Percentiles rank a stretch among this genome's conserved stretches.
Evolutionary conservation across 2,329 filamentous ascomycete species (phyloP).

Genomic region (Penicillium nordicum): DNA sequence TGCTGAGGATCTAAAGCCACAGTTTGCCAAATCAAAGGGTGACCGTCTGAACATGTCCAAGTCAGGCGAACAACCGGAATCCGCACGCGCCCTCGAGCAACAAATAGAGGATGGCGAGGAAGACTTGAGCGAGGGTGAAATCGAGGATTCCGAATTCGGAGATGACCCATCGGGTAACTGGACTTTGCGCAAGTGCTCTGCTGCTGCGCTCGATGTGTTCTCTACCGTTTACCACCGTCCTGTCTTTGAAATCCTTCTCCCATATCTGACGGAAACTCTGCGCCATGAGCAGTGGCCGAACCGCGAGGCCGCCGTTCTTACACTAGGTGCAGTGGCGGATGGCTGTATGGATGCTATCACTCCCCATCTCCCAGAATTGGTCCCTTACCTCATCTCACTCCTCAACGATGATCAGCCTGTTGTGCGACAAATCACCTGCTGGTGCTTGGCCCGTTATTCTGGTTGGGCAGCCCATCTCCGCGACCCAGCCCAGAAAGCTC

Average conservation of each 20-base stretch:
- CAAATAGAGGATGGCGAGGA: conserved; percentile 55
- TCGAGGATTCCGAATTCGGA: conserved; percentile 69
- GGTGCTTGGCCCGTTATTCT: conserved; percentile 92
- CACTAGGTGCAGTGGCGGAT: conserved; percentile 89
- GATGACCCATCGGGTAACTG: conserved; percentile 83
- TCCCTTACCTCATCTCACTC: conserved; percentile 84
- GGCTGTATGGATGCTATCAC: conserved; percentile 88
- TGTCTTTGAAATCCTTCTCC: conserved; percentile 87
- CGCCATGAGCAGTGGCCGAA: conserved; percentile 87
- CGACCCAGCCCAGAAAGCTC: conserved; percentile 63
- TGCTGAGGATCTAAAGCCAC: conserved; percentile 84
- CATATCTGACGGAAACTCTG: conserved; percentile 86
- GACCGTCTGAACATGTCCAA: conserved; percentile 58
- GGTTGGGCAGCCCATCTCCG: conserved; percentile 79
- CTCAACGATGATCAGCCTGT: conserved; percentile 83
- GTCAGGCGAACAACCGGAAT: conserved; percentile 35
- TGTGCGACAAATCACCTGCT: conserved; percentile 94
- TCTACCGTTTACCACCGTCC: conserved; percentile 82
- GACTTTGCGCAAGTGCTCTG: conserved; percentile 96
- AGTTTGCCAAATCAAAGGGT: conserved; percentile 72
- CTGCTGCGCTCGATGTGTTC: conserved; percentile 90
- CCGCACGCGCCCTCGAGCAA: conserved; percentile 43
- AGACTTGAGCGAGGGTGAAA: conserved; percentile 82
- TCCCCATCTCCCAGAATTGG: conserved; percentile 83
- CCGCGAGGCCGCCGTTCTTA: conserved; percentile 89